Base-by-base conservation (phyloP, 208 protist genomes). In the Balamuthia mandrillaris region DNA sequence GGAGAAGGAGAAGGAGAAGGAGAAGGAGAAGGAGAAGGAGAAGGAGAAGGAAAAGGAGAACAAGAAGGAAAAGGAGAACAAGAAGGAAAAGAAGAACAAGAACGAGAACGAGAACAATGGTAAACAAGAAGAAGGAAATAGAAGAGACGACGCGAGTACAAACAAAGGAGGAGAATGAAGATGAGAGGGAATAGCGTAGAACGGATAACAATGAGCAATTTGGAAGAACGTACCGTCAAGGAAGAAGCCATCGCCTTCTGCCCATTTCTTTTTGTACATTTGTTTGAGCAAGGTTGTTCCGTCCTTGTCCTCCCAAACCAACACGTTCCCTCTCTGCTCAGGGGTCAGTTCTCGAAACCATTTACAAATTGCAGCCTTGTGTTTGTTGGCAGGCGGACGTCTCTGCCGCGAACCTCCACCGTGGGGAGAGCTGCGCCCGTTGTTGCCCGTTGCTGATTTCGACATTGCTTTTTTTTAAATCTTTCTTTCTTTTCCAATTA, bases 171-270 rank as follows among this genome's bases (percentile, higher is more conserved):
- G n/a, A n/a, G n/a, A n/a, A n/a, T 31, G n/a, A 29, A 68, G n/a
- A 5, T 68, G n/a, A 39, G 33, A 37, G 14, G 27, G 65, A 51
- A 74, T n/a, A n/a, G n/a, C n/a, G n/a, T n/a, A n/a, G n/a, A n/a
- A n/a, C n/a, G n/a, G n/a, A n/a, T n/a, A n/a, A 49, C 45, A 16
- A 74, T 21, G 51, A 49, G n/a, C 1, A 79, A 3, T 2, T n/a
- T 44, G 35, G 5, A 0, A 60, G 1, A 12, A 60, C 10, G 3
- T 27, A 83, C 75, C 75, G 29, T 49, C 49, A 2, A 68, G 21
- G 52, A 83, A 83, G 52, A 83, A 83, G 52, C 75, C 75, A 24
- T 83, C 56, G n/a, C 75, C 75, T 51, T 83, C 75, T 7, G 75
- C 49, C 24, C 7, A 16, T 33, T 83, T 83, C 56, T 83, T 83